phyloP scores from a whole-genome alignment of 495 filamentous ascomycete genomes.

The Talaromyces thailandensis region DNA sequence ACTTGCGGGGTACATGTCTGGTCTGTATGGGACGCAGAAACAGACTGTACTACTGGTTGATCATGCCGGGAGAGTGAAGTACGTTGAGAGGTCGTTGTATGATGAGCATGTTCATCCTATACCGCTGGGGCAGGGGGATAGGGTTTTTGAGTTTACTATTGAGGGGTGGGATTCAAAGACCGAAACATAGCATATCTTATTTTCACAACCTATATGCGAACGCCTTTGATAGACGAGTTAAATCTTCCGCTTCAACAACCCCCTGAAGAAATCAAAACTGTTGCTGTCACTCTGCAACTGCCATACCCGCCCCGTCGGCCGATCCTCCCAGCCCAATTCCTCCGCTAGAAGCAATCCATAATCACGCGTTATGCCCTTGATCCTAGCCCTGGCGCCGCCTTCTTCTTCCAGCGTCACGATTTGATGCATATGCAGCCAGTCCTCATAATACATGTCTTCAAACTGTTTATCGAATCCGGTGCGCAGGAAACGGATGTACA shows the following conservation, averaged over 20 bases:
- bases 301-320: constrained; percentile 67
- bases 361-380: constrained; percentile 82
- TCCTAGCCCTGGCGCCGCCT: constrained; percentile 66
- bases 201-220: not conserved
- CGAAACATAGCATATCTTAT: not conserved
- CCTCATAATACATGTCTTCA: constrained; percentile 69
- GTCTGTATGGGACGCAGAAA: constrained; percentile 80
- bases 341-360: constrained; percentile 79
- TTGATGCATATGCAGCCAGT: constrained; percentile 90
- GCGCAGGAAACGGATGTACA: constrained; percentile 66
- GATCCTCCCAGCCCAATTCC: constrained; percentile 65
- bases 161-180: constrained; percentile 5
- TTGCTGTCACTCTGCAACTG: constrained; percentile 93
- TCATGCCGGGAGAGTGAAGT: constrained; percentile 65
- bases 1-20: constrained; percentile 27
- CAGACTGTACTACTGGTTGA: constrained; percentile 81
- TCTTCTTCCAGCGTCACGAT: constrained; percentile 82
- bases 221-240: constrained; percentile 15
- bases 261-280: constrained; percentile 96
- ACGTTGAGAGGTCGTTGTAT: constrained; percentile 76
- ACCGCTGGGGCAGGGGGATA: constrained; percentile 50
- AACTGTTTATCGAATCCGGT: constrained; percentile 64
- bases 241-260: constrained; percentile 74
- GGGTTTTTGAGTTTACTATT: constrained; percentile 30
- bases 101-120: constrained; percentile 57